Base-by-base conservation (phyloP, 2,329 filamentous ascomycete species). In the Onygena corvina region DNA sequence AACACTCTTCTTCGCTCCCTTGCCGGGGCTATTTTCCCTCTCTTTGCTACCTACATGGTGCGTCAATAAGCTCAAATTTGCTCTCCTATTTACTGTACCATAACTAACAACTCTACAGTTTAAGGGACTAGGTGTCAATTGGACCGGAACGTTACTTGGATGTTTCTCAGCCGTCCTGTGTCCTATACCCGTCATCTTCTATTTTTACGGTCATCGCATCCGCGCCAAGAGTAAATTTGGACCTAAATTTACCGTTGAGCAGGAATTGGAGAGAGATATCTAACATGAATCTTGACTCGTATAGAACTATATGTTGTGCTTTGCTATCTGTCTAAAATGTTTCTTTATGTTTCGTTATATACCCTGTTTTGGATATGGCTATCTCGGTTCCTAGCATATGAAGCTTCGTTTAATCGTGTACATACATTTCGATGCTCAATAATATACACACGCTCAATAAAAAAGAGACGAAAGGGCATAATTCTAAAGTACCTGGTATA, bases 1-100 rank as follows among this genome's bases (percentile, higher is more conserved):
- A 74, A 75, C 51, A 73, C 71, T 1, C 69, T 75, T 54, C 60
- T 74, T 31, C 67, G 72, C 27, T 69, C 65, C 8, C 51, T 67
- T 16, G 59, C 64, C 7, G 67, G 64, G 6, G 67, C 65, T 12
- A 62, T 59, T n/a, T 69, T 70, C 47, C 64, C 65, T 7, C 58
- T 65, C 1, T 65, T 65, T 50, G 52, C 57, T n/a, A 54, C 51
- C 18, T 61, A 62, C 50, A 61, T 65, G 60, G 58, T 59, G 56
- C 21, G 49, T 47, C 50, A 29, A 9, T 35, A 18, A 4, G 18
- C 6, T 8, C 12, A 46, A 3, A 25, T 23, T 14, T 14, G 18
- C 29, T n/a, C 27, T 49, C 27, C 12, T 31, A 20, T 23, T 20
- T 29, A 31, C 20, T 29, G 7, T 12, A 38, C 23, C 21, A 36